Conservation (phyloP, 208 protist species). For the Herpetomonas tarakana region DNA sequence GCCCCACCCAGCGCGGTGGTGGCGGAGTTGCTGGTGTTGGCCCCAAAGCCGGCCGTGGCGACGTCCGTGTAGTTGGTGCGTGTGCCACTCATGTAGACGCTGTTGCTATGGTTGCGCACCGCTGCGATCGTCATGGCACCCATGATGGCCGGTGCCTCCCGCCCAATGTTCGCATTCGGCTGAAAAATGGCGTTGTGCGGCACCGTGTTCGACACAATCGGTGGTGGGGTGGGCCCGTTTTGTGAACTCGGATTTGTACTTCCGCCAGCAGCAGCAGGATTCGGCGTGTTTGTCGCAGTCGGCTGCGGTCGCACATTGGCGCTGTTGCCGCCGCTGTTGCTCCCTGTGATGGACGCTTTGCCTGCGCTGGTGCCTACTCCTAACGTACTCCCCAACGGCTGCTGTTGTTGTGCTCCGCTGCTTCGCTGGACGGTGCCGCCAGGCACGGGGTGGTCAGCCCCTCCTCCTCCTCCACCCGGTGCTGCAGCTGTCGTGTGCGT, state of each 20-base stretch:
- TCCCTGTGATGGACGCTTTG: not conserved
- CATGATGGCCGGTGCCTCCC: conserved; percentile 31
- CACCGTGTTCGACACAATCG: conserved; percentile 3
- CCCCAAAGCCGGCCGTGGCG: conserved; percentile 15
- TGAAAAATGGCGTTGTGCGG: conserved; percentile 7
- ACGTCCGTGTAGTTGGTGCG: conserved; percentile 50
- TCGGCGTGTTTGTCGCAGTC: not conserved
- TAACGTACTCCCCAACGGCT: not conserved
- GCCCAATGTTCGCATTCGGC: conserved; percentile 1
- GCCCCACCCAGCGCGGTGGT: conserved; percentile 18
- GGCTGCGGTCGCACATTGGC: too few relatives aligned
- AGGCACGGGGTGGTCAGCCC: too few relatives aligned
- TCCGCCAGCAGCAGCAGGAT: not conserved
- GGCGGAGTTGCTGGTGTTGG: conserved; percentile 16
- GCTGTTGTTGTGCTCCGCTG: not conserved
- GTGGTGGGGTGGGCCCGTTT: not conserved
- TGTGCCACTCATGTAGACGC: conserved; percentile 38
- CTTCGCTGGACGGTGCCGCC: too few relatives aligned
- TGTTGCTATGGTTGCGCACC: conserved; percentile 15
- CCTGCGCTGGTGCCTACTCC: not conserved
- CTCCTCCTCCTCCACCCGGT: too few relatives aligned
- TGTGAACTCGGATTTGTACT: not conserved
- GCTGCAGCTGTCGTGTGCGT: too few relatives aligned
- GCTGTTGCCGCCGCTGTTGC: not conserved
- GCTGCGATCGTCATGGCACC: conserved; percentile 29